Percentiles rank a stretch among this genome's conserved stretches.
Conservation (phyloP, 306 rosid genomes). For the Vachellia collinsii region DNA sequence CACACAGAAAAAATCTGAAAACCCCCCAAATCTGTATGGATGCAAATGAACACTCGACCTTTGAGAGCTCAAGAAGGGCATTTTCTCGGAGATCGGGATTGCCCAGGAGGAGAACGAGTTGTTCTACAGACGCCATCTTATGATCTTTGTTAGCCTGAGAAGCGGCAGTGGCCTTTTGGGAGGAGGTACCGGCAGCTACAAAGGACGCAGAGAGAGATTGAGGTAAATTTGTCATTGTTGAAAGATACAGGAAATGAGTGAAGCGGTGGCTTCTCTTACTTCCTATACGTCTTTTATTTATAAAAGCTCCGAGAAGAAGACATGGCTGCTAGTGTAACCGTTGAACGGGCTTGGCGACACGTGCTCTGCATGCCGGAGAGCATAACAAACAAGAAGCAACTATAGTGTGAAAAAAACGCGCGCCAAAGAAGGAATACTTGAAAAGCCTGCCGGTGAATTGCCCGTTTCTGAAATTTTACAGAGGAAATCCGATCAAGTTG, state of each 20-base stretch:
- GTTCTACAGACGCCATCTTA: slow-evolving; percentile 56
- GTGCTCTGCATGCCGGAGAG: too few relatives aligned
- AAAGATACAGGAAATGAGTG: background rate
- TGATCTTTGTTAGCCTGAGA: slow-evolving; percentile 37
- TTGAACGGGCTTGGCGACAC: too few relatives aligned
- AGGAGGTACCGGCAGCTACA: slow-evolving; percentile 33
- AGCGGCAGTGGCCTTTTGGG: slow-evolving; percentile 15
- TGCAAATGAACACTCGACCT: too few relatives aligned
- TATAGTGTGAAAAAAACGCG: too few relatives aligned
- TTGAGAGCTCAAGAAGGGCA: slow-evolving; percentile 47
- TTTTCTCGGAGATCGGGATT: slow-evolving; percentile 44
- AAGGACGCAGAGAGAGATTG: slow-evolving; percentile 48
- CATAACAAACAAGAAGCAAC: too few relatives aligned
- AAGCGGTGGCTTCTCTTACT: background rate
- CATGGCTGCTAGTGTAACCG: background rate
- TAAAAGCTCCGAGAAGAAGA: background rate
- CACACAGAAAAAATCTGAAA: background rate
- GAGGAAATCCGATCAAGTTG: too few relatives aligned
- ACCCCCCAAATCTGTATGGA: too few relatives aligned
- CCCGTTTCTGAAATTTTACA: too few relatives aligned
- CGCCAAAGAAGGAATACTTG: too few relatives aligned
- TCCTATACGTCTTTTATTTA: background rate
- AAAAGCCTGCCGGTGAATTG: too few relatives aligned
- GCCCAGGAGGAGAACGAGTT: slow-evolving; percentile 36
- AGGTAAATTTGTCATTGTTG: slow-evolving; percentile 36